Evolutionary conservation across 2,329 filamentous ascomycete genomes (phyloP), one percentile per base, ranked within the genome.

Genomic region (Exophiala bonariae): DNA sequence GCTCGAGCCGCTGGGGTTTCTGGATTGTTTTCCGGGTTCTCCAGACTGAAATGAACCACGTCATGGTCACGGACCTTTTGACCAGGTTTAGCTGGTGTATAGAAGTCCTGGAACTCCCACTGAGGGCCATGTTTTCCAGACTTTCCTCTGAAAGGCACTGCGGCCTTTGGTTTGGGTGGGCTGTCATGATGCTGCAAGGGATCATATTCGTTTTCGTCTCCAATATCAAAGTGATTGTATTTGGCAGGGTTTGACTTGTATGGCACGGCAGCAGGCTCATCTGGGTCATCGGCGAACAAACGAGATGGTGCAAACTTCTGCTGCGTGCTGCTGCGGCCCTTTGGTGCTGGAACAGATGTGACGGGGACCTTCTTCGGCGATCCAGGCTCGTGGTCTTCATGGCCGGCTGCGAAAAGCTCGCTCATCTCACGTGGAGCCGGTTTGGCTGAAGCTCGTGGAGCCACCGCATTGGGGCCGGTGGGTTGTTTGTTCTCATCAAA

Each of bases 91-190:
- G 85, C 79, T 0, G 92, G 92, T 0, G 91, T 96, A 13, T 75
- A 73, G 60, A 95, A 95, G 69, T 96, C 90, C 52, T 89, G 82
- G 67, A 97, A 97, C 39, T 83, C 82, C 90, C 92, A 96, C 53
- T 88, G 85, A 55, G 83, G 83, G 49, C 77, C 73, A 63, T 89
- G 84, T 14, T 54, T 55, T 33, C 44, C 45, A 16, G 49, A 38
- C 26, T 49, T 58, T 3, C 50, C 18, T 26, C 53, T 49, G 39
- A 59, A 38, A 3, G 56, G 54, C 3, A 55, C 37, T 16, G 46
- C 23, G 26, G 39, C n/a, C 36, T 41, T 52, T n/a, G 61, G 59
- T 33, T 64, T 59, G 11, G 55, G 60, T 52, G 53, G 59, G 44
- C 17, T 49, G 45, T 48, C 48, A 4, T 41, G 49, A 37, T 57